A percentile compares a stretch with the other conserved stretches of the same genome.
phyloP scores from a whole-genome alignment of 257 asterid genomes.

The Nicotiana obtusifolia region DNA sequence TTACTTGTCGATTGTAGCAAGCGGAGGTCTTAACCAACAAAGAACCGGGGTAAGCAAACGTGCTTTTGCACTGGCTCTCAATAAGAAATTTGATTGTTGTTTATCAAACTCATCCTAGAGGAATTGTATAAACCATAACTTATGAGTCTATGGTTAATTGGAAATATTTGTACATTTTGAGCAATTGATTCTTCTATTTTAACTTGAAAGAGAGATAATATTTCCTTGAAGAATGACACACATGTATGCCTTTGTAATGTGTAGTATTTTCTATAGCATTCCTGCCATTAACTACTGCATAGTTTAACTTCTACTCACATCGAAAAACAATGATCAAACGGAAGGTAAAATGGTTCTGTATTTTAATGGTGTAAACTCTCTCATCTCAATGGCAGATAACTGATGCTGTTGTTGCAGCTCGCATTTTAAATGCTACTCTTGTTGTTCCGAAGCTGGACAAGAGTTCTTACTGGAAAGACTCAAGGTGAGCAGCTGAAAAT shows the following conservation, averaged over 20 bases:
- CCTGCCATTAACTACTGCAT: background rate
- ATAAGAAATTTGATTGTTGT: background rate
- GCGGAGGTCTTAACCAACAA: slow-evolving; percentile 99
- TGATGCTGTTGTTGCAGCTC: slow-evolving; percentile 98
- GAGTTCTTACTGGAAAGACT: slow-evolving; percentile 95
- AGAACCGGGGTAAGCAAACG: slow-evolving; percentile 77
- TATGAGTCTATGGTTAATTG: background rate
- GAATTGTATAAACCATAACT: background rate
- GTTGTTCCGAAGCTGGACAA: slow-evolving; percentile 83
- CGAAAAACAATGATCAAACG: background rate
- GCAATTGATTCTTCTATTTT: background rate
- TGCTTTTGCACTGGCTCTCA: background rate
- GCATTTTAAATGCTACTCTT: slow-evolving; percentile 90
- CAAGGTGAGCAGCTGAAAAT: slow-evolving; percentile 42
- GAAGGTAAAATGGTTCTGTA: background rate
- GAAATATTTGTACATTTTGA: background rate
- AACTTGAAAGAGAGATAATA: background rate
- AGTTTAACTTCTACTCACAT: background rate
- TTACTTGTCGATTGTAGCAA: slow-evolving; percentile 78
- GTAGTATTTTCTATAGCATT: background rate
- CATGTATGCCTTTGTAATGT: background rate
- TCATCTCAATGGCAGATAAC: slow-evolving; percentile 47
- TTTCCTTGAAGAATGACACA: background rate
- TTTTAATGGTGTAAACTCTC: background rate
- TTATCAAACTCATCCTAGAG: too few species aligned